Conservation (phyloP, 345 rosid genomes). For the Erysimum cheiranthoides region DNA sequence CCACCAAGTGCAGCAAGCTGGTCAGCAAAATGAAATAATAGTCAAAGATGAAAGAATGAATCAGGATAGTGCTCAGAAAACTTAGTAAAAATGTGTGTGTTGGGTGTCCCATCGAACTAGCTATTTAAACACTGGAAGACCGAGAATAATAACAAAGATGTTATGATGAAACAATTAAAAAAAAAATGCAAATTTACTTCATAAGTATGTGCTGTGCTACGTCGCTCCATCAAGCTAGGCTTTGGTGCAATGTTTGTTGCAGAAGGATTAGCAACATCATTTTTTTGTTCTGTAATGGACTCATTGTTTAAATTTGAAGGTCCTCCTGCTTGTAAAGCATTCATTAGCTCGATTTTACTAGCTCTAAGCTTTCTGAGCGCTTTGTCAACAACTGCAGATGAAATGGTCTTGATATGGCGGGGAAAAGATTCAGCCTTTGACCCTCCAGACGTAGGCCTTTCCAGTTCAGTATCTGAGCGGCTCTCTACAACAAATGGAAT, state of each 20-base stretch:
- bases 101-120: constrained; percentile 17
- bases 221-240: constrained; percentile 43
- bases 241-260: neutral
- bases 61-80: neutral
- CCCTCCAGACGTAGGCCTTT: constrained; percentile 5
- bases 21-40: constrained; percentile 12
- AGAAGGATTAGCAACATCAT: constrained; percentile 29
- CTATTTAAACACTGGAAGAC: constrained; percentile 18
- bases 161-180: constrained; percentile 1
- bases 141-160: neutral
- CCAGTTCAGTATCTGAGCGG: neutral
- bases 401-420: constrained; percentile 21
- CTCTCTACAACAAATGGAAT: constrained; percentile 35
- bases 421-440: constrained; percentile 12
- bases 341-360: constrained; percentile 31
- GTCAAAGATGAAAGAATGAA: constrained; percentile 11
- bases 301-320: constrained; percentile 21
- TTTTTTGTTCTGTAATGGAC: constrained; percentile 15
- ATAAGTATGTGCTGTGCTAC: constrained; percentile 36
- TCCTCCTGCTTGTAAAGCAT: constrained; percentile 33
- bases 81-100: neutral
- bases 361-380: constrained; percentile 33
- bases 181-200: constrained; percentile 24
- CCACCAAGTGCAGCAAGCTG: constrained; percentile 10
- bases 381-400: constrained; percentile 36